phyloP scores from a whole-genome alignment of 768 basidiomycete species.

The Leucocoprinus sp. region DNA sequence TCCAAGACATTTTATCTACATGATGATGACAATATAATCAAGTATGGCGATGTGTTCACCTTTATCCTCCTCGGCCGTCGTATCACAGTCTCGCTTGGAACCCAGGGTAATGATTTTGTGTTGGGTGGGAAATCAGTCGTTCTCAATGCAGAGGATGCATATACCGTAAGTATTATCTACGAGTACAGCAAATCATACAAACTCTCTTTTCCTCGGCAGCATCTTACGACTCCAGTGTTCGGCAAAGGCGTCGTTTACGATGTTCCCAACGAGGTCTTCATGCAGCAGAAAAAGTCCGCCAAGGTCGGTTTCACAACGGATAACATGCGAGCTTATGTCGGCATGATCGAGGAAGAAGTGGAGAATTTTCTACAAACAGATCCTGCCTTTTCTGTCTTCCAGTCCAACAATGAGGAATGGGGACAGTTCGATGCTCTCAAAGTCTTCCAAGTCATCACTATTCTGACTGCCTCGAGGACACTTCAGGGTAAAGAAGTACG shows the following conservation, averaged over 20 bases:
- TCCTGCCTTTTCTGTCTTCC: slow-evolving; percentile 50
- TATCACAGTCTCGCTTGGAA: slow-evolving; percentile 84
- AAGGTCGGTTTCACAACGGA: slow-evolving; percentile 93
- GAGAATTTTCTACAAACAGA: slow-evolving; percentile 66
- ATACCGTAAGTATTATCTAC: slow-evolving; percentile 48
- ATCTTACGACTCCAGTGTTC: slow-evolving; percentile 90
- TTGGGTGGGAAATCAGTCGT: slow-evolving; percentile 89
- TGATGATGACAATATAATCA: not conserved
- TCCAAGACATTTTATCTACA: not conserved
- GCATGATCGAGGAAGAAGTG: slow-evolving; percentile 73
- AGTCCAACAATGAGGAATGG: slow-evolving; percentile 68
- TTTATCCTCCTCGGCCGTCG: slow-evolving; percentile 85
- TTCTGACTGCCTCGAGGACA: slow-evolving; percentile 88
- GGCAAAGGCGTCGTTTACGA: slow-evolving; percentile 98
- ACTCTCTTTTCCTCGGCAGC: slow-evolving; percentile 34
- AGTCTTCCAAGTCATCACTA: slow-evolving; percentile 80
- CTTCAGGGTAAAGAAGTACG: slow-evolving; percentile 93
- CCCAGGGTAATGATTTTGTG: slow-evolving; percentile 90
- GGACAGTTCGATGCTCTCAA: slow-evolving; percentile 67
- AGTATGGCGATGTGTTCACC: slow-evolving; percentile 98
- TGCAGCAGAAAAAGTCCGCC: slow-evolving; percentile 99
- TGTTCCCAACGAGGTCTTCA: slow-evolving; percentile 89
- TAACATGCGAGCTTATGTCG: slow-evolving; percentile 79
- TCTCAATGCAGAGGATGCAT: slow-evolving; percentile 94
- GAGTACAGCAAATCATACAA: not conserved